Evolutionary conservation across 2,329 filamentous ascomycete species (phyloP).

Genomic region (Chalaropsis ovoidea): DNA sequence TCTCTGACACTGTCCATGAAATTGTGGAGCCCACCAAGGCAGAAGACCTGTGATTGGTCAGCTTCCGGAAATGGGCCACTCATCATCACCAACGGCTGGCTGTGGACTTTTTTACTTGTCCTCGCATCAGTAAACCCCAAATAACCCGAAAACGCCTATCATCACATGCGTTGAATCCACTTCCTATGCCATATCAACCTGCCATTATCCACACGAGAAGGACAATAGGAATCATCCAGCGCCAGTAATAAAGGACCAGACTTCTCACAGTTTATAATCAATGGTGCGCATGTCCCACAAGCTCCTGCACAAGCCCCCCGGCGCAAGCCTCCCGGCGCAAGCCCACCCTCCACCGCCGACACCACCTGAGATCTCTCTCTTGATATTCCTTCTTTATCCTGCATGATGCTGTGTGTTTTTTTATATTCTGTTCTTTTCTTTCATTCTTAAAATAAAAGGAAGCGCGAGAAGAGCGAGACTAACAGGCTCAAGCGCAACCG

Average conservation of each 20-base stretch:
- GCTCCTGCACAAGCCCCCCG: neutral
- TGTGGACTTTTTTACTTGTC: neutral
- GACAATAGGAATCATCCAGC: neutral
- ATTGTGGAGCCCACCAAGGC: neutral
- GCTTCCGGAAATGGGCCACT: neutral
- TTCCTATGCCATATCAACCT: neutral
- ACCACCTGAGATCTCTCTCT: neutral
- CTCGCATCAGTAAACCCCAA: neutral
- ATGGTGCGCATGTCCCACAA: constrained; percentile 1
- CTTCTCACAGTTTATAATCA: neutral
- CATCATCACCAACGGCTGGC: no score
- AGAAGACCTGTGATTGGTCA: constrained; percentile 1
- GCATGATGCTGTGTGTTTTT: neutral
- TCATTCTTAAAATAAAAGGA: neutral
- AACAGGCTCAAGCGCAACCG: neutral
- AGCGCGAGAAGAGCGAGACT: neutral
- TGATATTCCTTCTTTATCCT: neutral
- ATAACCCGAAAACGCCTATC: neutral
- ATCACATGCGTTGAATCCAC: neutral
- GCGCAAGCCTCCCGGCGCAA: neutral
- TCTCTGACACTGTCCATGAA: neutral
- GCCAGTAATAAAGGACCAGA: neutral
- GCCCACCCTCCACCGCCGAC: neutral
- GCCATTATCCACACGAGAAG: neutral
- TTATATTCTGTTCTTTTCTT: neutral